Evolutionary conservation across 192 early-diverging fungal species (phyloP), one percentile per base, ranked within the genome.

Genomic region (Lobulomyces angularis): DNA sequence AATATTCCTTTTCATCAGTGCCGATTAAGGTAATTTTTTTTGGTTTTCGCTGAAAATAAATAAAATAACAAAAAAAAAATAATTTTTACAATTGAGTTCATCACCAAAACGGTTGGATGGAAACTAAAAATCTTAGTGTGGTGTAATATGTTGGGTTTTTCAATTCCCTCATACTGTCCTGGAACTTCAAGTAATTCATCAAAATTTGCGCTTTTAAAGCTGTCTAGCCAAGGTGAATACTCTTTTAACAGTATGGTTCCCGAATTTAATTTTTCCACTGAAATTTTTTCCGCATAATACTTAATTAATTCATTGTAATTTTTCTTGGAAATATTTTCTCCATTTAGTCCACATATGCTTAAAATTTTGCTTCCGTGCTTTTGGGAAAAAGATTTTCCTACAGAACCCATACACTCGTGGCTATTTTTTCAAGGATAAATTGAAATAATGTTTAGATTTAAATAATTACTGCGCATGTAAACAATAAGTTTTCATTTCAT

Each of bases 11-110:
- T 37, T 80, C 84, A 40, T 86, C 84, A 11, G 69, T 72, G 8
- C 81, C 84, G 29, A 77, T 56, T 17, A 86, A 83, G 17, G 50
- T 60, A 24, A 85, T 50, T 29, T 71, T 50, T 46, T 84, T 86
- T 14, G 83, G 83, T 30, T 77, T 68, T 31, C 83, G 56, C 34
- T n/a, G n/a, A n/a, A n/a, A n/a, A n/a, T n/a, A n/a, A n/a, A n/a
- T n/a, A n/a, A n/a, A n/a, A n/a, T n/a, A n/a, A n/a, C n/a, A n/a
- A n/a, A n/a, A n/a, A n/a, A n/a, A n/a, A n/a, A n/a, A n/a, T n/a
- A n/a, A n/a, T n/a, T n/a, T n/a, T n/a, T n/a, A n/a, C n/a, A n/a
- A 86, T 67, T 11, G 82, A 84, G 22, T 41, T 46, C 74, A 86
- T 74, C 1, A 79, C 73, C 5, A 85, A 54, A 2, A 86, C 55